Conservation (phyloP, 306 rosid genomes). For the Senna tora region DNA sequence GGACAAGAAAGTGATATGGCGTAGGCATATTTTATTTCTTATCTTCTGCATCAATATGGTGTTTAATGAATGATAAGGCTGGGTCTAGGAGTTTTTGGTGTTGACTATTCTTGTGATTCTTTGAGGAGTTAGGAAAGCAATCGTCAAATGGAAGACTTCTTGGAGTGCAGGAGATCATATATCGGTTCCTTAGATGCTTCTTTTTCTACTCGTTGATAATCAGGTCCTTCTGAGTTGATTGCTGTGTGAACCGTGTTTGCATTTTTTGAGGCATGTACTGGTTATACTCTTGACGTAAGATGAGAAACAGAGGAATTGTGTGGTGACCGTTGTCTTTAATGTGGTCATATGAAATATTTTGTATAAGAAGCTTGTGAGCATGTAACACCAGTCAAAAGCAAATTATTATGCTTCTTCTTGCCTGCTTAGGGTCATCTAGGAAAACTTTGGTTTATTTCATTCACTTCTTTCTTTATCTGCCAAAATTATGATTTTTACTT, state of each 20-base stretch:
- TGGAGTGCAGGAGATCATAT: neutral
- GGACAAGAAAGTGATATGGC: constrained; percentile 21
- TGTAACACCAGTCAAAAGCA: constrained; percentile 8
- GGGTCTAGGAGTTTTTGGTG: constrained; percentile 6
- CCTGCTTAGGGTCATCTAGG: constrained; percentile 20
- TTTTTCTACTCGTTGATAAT: neutral
- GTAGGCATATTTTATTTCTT: constrained; percentile 7
- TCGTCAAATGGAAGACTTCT: constrained; percentile 6
- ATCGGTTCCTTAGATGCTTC: constrained; percentile 10
- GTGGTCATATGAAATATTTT: neutral
- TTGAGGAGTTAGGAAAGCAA: constrained; percentile 16
- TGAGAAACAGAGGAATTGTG: neutral
- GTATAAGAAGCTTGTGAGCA: constrained; percentile 20
- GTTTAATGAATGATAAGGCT: neutral
- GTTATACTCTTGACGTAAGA: constrained; percentile 1
- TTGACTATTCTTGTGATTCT: constrained; percentile 16
- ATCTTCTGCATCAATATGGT: constrained; percentile 19
- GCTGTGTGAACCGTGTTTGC: neutral
- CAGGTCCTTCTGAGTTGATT: constrained; percentile 24
- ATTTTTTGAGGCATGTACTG: neutral
- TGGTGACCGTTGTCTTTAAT: constrained; percentile 21
- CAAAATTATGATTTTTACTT: constrained; percentile 18
- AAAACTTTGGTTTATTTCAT: neutral
- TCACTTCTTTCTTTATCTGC: neutral
- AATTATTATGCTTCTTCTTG: constrained; percentile 2